phyloP scores from a whole-genome alignment of 1,139 yeast species.

The Geotrichum citri-aurantii region DNA sequence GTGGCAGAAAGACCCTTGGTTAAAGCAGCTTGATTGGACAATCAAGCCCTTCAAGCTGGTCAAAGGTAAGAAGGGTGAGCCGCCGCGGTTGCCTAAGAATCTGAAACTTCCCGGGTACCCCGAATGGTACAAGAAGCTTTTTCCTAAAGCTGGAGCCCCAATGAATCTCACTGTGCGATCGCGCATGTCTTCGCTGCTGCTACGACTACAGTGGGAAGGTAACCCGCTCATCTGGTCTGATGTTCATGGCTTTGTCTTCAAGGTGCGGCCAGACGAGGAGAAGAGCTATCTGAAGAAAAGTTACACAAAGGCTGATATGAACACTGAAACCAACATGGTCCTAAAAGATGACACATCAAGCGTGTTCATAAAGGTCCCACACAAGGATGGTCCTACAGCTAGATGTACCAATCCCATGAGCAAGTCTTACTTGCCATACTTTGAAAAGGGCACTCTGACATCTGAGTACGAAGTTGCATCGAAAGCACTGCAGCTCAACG shows the following conservation, averaged over 20 bases:
- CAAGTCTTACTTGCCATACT: conserved; percentile 62
- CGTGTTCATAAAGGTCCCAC: conserved; percentile 68
- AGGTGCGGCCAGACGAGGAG: conserved; percentile 43
- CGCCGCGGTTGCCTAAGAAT: conserved; percentile 43
- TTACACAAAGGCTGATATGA: conserved; percentile 43
- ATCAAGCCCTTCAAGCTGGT: conserved; percentile 54
- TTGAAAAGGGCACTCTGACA: conserved; percentile 66
- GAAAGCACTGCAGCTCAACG: conserved; percentile 69
- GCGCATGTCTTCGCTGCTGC: conserved; percentile 67
- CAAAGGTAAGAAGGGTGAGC: conserved; percentile 58
- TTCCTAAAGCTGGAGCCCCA: conserved; percentile 42
- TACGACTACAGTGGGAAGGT: conserved; percentile 81
- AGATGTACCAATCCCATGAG: conserved; percentile 78
- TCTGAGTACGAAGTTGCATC: conserved; percentile 70
- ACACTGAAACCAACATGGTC: conserved; percentile 31
- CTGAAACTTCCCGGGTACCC: conserved; percentile 90
- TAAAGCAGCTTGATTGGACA: conserved; percentile 84
- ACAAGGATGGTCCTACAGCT: conserved; percentile 73
- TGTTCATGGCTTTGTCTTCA: conserved; percentile 83
- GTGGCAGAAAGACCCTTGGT: conserved; percentile 68
- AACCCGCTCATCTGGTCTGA: conserved; percentile 77
- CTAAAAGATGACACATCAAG: conserved; percentile 26
- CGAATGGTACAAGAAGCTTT: conserved; percentile 81
- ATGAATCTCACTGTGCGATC: conserved; percentile 66
- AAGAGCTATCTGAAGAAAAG: conserved; percentile 46